These are phyloP conservation scores for Penicillium sp. DNA, from an alignment of 2,329 filamentous ascomycete genomes.

Conservation along the genomic window DNA sequence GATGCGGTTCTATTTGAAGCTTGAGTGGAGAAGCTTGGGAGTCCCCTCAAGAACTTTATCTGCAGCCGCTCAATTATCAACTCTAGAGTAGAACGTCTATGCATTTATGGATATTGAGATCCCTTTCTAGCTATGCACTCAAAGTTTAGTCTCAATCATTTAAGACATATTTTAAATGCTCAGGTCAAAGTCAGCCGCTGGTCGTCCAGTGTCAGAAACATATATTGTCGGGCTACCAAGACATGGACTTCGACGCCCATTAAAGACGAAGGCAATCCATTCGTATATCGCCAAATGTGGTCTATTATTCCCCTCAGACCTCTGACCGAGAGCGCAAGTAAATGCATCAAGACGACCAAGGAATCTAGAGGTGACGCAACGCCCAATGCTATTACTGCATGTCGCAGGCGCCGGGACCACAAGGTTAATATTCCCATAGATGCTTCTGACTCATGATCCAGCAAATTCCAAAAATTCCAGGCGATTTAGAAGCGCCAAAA, in stretches of 20 bases:
- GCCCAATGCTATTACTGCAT: not conserved
- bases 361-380: not conserved
- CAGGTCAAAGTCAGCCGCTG: no score
- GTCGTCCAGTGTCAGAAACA: no score
- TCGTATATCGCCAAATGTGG: not conserved
- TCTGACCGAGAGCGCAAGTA: no score
- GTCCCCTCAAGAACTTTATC: not conserved
- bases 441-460: not conserved
- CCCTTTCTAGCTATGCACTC: no score
- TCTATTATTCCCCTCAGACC: not conserved
- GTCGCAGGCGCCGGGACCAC: not conserved
- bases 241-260: not conserved
- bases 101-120: not conserved
- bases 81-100: not conserved
- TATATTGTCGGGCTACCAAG: no score
- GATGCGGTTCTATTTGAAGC: not conserved
- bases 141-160: no score
- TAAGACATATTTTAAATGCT: no score
- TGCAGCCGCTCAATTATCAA: not conserved
- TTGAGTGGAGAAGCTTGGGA: not conserved
- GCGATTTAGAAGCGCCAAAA: no score
- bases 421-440: not conserved
- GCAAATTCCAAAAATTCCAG: not conserved
- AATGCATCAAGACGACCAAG: not conserved
- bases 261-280: not conserved